phyloP scores from a whole-genome alignment of 805 yeast species.

The Starmerella vaccinii region DNA sequence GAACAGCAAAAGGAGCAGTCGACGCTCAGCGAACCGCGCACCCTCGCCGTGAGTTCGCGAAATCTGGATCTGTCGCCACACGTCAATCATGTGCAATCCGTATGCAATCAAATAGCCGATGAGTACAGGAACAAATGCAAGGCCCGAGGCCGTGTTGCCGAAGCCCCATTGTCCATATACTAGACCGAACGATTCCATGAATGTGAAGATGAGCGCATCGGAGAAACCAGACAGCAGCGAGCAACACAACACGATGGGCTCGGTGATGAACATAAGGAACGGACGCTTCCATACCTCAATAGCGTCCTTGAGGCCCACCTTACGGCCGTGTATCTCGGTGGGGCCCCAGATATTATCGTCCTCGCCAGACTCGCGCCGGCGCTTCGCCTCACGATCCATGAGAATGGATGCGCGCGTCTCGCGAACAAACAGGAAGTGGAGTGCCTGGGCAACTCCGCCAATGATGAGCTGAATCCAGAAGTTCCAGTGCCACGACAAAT shows the following conservation, averaged over 20 bases:
- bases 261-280: conserved; percentile 34
- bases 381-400: conserved; percentile 34
- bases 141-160: conserved; percentile 29
- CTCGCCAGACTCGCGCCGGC: conserved; percentile 32
- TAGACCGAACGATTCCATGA: conserved; percentile 33
- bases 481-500: conserved; percentile 53
- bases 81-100: conserved; percentile 31
- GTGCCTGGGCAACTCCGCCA: conserved; percentile 38
- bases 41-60: conserved; percentile 28
- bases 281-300: conserved; percentile 32
- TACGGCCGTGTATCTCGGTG: conserved; percentile 26
- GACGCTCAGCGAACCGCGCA: conserved; percentile 22
- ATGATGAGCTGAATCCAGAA: conserved; percentile 48
- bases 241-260: conserved; percentile 35
- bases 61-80: conserved; percentile 30
- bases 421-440: conserved; percentile 32
- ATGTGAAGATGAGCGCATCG: conserved; percentile 36
- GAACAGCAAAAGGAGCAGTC: conserved; percentile 30
- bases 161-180: conserved; percentile 35
- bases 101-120: conserved; percentile 35
- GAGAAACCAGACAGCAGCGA: conserved; percentile 36
- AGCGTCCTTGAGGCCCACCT: conserved; percentile 3
- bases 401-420: conserved; percentile 34
- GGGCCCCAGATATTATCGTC: conserved; percentile 35
- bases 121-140: conserved; percentile 32